Evolutionary conservation across 106 monocot genomes (phyloP).

Genomic region (Ottelia alismoides): DNA sequence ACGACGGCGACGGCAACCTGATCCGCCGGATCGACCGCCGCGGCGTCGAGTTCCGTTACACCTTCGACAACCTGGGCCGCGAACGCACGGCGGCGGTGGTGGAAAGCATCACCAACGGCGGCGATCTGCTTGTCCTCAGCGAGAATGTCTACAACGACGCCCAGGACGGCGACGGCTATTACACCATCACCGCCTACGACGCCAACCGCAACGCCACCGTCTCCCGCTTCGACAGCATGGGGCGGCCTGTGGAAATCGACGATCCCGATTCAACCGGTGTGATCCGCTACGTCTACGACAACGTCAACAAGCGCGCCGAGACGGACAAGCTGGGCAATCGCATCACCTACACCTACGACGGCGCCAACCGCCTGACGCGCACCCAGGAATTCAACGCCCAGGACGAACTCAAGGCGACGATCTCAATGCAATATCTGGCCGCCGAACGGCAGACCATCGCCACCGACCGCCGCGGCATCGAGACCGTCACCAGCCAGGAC

Average conservation of each 20-base stretch:
- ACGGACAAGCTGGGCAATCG: background rate
- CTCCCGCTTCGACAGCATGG: background rate
- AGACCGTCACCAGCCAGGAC: background rate
- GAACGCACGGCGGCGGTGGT: no score
- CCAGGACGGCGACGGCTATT: no score
- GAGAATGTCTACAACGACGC: no score
- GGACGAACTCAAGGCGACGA: no score
- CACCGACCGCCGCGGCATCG: background rate
- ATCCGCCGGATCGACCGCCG: no score
- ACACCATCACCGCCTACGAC: background rate
- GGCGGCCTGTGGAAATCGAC: background rate
- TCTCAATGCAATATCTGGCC: no score
- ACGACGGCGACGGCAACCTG: no score
- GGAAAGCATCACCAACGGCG: no score
- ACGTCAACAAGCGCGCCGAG: background rate
- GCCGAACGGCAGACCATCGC: background rate
- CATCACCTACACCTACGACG: background rate
- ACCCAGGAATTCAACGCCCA: no score
- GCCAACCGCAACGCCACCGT: background rate
- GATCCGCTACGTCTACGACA: background rate
- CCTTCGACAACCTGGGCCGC: no score
- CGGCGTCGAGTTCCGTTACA: no score
- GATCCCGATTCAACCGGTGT: background rate
- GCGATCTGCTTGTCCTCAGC: no score
- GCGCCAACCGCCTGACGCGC: background rate